Percentiles rank a stretch among this genome's conserved stretches.
Evolutionary conservation across 2,329 filamentous ascomycete genomes (phyloP).

Genomic region (Monilinia laxa): DNA sequence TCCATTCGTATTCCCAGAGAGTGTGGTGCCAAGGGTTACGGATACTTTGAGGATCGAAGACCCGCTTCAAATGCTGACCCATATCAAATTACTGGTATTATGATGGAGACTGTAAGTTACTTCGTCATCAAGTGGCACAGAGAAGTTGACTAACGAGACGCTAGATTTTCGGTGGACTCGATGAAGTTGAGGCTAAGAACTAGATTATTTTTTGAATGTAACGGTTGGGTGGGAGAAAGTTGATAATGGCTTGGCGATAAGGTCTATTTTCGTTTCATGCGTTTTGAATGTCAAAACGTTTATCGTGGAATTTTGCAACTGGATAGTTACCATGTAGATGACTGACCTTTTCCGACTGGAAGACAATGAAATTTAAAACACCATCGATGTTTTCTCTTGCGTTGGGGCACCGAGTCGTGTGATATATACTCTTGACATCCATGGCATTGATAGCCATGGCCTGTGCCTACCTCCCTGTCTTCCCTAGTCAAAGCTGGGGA

Average conservation of each 20-base stretch:
- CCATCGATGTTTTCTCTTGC: background rate
- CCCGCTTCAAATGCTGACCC: constrained; percentile 85
- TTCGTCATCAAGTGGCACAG: background rate
- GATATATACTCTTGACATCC: background rate
- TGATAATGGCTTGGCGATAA: constrained; percentile 23
- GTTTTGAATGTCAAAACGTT: constrained; percentile 11
- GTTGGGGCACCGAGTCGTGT: background rate
- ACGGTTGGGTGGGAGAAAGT: constrained; percentile 15
- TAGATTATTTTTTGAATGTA: constrained; percentile 17
- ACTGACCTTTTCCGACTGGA: background rate
- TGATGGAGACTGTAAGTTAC: constrained; percentile 42
- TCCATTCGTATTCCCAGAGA: constrained; percentile 91
- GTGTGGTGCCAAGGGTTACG: constrained; percentile 81
- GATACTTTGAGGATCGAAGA: constrained; percentile 87
- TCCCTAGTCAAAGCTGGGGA: constrained; percentile 1
- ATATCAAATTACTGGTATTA: constrained; percentile 61
- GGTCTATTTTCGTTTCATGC: constrained; percentile 19
- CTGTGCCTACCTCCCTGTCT: constrained; percentile 12
- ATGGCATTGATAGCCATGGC: background rate
- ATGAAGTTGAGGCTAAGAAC: constrained; percentile 28
- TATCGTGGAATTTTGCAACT: background rate
- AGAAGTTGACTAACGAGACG: constrained; percentile 26
- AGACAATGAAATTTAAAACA: constrained; percentile 8
- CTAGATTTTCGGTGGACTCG: constrained; percentile 39
- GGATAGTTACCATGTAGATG: constrained; percentile 8